These are phyloP conservation scores for Xylaria grammica DNA, from an alignment of 495 filamentous ascomycete species.

Conservation along the genomic window DNA sequence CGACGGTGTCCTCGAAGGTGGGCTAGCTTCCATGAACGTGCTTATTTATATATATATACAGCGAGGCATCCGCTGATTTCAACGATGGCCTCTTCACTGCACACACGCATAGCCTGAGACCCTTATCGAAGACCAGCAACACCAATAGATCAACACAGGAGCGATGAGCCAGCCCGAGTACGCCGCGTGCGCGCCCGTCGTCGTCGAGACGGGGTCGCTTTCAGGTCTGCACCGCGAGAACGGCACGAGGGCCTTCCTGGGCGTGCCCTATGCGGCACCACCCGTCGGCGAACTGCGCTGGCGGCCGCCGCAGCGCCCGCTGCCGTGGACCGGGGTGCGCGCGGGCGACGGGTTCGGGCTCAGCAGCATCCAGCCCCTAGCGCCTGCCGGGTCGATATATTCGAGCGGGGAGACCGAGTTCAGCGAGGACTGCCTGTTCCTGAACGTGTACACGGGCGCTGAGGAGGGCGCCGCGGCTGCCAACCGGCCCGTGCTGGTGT, in stretches of 20 bases:
- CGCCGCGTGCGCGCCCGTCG: not conserved
- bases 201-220: constrained; percentile 13
- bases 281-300: constrained; percentile 62
- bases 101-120: too few relatives aligned
- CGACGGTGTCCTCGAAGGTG: too few relatives aligned
- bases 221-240: constrained; percentile 6
- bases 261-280: constrained; percentile 65
- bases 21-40: too few relatives aligned
- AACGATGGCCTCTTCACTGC: too few relatives aligned
- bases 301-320: constrained; percentile 34
- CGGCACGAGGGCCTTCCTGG: constrained; percentile 51
- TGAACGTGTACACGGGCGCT: constrained; percentile 25
- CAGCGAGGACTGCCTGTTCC: constrained; percentile 27
- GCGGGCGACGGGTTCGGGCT: not conserved
- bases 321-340: not conserved
- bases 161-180: too few relatives aligned
- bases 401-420: constrained; percentile 52
- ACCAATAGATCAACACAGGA: too few relatives aligned
- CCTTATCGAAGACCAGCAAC: too few relatives aligned
- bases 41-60: too few relatives aligned
- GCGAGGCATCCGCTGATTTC: too few relatives aligned
- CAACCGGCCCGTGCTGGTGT: constrained; percentile 26
- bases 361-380: not conserved
- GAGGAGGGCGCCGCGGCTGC: not conserved
- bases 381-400: constrained; percentile 12